Percentiles rank a stretch among this genome's conserved stretches.
Evolutionary conservation across 768 basidiomycete species (phyloP).

Genomic region (Melanogaster broomeanus): DNA sequence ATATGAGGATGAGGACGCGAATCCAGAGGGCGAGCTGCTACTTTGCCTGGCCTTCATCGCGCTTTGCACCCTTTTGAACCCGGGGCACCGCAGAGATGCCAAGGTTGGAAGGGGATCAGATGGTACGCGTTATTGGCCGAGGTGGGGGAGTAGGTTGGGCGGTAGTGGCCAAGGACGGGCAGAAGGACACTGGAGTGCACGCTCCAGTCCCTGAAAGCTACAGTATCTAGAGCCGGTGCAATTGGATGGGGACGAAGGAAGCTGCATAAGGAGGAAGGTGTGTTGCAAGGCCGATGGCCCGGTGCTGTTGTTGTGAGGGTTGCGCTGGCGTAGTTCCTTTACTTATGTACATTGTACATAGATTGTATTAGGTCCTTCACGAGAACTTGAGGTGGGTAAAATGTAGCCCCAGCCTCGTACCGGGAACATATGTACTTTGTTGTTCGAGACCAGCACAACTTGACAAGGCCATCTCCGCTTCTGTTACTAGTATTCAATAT

Average conservation of each 20-base stretch:
- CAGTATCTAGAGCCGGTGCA: constrained; percentile 68
- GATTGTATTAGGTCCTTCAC: not conserved
- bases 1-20: constrained; percentile 21
- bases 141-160: constrained; percentile 85
- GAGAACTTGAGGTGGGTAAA: no score
- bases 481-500: no score
- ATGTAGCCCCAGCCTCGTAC: no score
- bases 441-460: no score
- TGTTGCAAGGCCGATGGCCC: not conserved
- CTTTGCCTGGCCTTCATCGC: constrained; percentile 72
- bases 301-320: not conserved
- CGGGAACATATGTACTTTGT: no score
- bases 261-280: constrained; percentile 2
- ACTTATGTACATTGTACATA: no score
- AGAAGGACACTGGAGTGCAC: constrained; percentile 45
- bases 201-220: constrained; percentile 80
- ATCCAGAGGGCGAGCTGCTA: constrained; percentile 34
- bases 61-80: constrained; percentile 80
- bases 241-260: constrained; percentile 30
- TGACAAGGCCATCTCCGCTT: no score
- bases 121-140: constrained; percentile 70
- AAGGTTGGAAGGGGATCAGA: constrained; percentile 71
- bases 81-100: constrained; percentile 83
- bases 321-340: not conserved
- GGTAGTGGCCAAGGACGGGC: constrained; percentile 52